These are phyloP conservation scores for Dioscorea dumetorum DNA, from an alignment of 106 monocot genomes.

Conservation along the genomic window DNA sequence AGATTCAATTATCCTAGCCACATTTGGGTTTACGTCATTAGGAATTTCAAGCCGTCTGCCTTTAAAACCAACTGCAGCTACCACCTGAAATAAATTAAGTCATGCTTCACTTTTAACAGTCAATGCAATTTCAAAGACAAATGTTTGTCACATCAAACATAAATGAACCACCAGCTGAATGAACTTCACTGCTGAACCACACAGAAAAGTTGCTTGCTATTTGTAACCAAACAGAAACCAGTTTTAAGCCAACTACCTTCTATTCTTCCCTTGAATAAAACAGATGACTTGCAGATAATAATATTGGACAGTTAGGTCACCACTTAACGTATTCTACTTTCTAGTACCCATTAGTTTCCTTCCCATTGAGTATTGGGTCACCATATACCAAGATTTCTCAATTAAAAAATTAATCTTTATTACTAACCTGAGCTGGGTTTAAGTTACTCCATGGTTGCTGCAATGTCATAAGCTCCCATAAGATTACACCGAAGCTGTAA, in stretches of 20 bases:
- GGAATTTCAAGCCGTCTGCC: conserved; percentile 80
- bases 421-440: conserved; percentile 93
- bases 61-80: conserved; percentile 91
- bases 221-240: neutral
- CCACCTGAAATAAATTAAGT: conserved; percentile 46
- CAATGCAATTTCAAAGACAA: neutral
- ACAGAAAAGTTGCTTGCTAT: neutral
- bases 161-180: neutral
- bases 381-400: neutral
- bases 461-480: conserved; percentile 99
- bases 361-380: too few species aligned
- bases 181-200: neutral
- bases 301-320: neutral
- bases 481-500: conserved; percentile 95
- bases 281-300: neutral
- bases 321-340: neutral
- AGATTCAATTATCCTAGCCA: conserved; percentile 74
- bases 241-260: neutral
- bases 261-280: neutral
- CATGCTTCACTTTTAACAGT: neutral
- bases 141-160: neutral
- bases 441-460: conserved; percentile 97
- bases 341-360: neutral
- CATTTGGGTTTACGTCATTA: conserved; percentile 59
- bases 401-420: neutral